Evolutionary conservation across 192 early-diverging fungal genomes (phyloP), one percentile per base, ranked within the genome.

Genomic region (Dimargaris xerosporica): DNA sequence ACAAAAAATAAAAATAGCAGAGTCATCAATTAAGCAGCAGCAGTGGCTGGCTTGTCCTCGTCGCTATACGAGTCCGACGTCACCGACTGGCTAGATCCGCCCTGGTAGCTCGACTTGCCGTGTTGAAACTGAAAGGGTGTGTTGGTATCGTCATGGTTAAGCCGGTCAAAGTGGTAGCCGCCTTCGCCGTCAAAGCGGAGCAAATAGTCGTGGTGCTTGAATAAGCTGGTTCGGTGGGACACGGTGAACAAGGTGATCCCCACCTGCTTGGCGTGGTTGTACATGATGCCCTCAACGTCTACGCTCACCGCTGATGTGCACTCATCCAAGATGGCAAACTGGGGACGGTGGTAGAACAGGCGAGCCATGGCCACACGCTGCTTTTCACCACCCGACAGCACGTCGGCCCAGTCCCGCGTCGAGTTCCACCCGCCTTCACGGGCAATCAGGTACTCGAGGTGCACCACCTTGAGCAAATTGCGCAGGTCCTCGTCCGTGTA

Each of bases 131-230:
- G 21, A 42, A 62, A 62, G 26, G 62, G 45, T 17, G 62, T 31
- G n/a, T 3, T 28, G 9, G 29, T 46, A n/a, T 86, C 79, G 71
- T 90, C 84, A 5, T 91, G 90, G 66, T 96, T 88, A 54, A 96
- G 73, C 70, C 87, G 80, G 5, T 88, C 87, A 63, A 98, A 98
- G 30, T 91, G 84, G 70, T 96, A 95, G 16, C 93, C 94, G 15
- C 96, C 93, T 75, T 93, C 86, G 12, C 94, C 96, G 71, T 98
- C 93, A 72, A 93, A 98, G 79, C 91, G 84, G 64, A 93, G 72
- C 55, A 96, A 87, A 67, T 80, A 90, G 73, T 91, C 93, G 77
- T 99, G 96, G 76, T 99, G 95, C 71, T 94, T 87, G 90, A 91
- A 98, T 52, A 99, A 74, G 39, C 88, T 89, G 44, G 91, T 89